Evolutionary conservation across 352 stramenopile genomes (phyloP), one percentile per base, ranked within the genome.

Genomic region (Globisporangium orthogonon): DNA sequence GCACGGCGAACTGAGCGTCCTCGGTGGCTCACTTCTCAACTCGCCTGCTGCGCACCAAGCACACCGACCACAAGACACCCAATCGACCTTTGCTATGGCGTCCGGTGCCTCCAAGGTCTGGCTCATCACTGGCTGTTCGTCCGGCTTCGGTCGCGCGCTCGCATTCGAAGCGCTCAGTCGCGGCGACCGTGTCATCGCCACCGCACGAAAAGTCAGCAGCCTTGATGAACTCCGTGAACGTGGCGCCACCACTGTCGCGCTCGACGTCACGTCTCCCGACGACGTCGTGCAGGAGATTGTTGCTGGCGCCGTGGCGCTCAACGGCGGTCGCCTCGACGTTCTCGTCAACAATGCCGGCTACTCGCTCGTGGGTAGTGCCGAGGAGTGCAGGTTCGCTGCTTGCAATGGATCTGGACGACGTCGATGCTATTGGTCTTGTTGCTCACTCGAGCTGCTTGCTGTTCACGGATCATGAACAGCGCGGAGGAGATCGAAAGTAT

Each of bases 281-380:
- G 62, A 66, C 37, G 54, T 60, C 11, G 49, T 81, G 35, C 52
- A 64, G 23, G 15, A 57, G 9, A 58, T 71, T 18, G 59, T 68
- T n/a, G 53, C 52, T 7, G n/a, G 58, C 0, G 63, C 67, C 17
- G 35, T 65, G 17, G 56, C 30, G 2, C 52, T 57, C 44, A 66
- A 69, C 39, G 64, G 64, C 18, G 37, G 37, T 13, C 52, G 52
- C 4, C 68, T 82, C 57, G 71, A 76, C 58, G 54, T 79, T 11
- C 54, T 82, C n/a, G 69, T 78, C 9, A 78, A 82, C 55, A 82
- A 82, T 60, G 70, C 70, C 18, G 70, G 65, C 18, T 75, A 81
- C 46, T 50, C 69, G 31, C 62, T 76, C 29, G 52, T 69, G 51
- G 73, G 70, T 3, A 63, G 61, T 7, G 64, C 73, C n/a, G 44